These are phyloP conservation scores for Colletotrichum spinosum DNA, from an alignment of 2,329 filamentous ascomycete species.

Conservation along the genomic window DNA sequence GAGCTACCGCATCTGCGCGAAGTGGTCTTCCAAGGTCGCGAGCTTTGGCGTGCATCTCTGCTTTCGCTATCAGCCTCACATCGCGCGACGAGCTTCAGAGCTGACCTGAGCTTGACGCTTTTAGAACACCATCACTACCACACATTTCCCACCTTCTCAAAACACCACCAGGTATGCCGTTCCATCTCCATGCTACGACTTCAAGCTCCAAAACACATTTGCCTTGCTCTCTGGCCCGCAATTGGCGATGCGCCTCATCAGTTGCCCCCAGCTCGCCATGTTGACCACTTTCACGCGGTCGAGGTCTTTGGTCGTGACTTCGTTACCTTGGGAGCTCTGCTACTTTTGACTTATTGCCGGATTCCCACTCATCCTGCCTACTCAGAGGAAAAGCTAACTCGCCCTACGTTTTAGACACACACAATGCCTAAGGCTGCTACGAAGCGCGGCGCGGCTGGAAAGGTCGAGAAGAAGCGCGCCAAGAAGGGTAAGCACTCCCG, in stretches of 20 bases:
- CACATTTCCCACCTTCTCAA: constrained; percentile 40
- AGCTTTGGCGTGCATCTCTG: constrained; percentile 23
- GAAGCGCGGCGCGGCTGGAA: constrained; percentile 63
- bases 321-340: no score
- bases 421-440: constrained; percentile 71
- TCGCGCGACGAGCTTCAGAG: constrained; percentile 35
- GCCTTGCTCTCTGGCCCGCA: constrained; percentile 47
- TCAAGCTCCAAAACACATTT: constrained; percentile 50
- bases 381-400: constrained; percentile 41
- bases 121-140: constrained; percentile 46
- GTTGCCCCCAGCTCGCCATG: constrained; percentile 4
- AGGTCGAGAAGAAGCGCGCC: constrained; percentile 66
- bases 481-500: constrained; percentile 65
- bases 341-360: background rate
- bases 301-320: no score
- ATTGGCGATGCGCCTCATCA: constrained; percentile 52
- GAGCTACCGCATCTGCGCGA: background rate
- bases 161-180: constrained; percentile 51
- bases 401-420: constrained; percentile 39
- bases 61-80: constrained; percentile 35
- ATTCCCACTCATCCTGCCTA: constrained; percentile 1
- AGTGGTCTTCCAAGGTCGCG: background rate
- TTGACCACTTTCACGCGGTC: constrained; percentile 38
- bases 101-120: constrained; percentile 45
- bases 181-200: constrained; percentile 42